phyloP scores from a whole-genome alignment of 2,329 filamentous ascomycete species.

The Arthrocladium fulminans region DNA sequence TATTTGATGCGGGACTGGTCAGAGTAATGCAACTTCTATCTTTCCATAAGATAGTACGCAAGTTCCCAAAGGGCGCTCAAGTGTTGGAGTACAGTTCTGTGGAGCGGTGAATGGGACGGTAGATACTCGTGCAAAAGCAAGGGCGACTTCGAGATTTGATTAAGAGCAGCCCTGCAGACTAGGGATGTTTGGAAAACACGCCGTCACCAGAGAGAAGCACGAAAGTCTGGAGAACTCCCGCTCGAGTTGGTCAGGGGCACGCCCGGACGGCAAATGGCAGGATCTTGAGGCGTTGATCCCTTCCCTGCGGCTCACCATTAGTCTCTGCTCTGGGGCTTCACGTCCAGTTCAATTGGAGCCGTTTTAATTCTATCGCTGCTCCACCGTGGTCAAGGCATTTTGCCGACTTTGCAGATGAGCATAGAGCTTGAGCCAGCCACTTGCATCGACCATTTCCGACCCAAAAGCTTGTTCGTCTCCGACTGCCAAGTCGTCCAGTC shows the following conservation, averaged over 20 bases:
- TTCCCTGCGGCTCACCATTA: neutral
- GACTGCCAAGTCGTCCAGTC: neutral
- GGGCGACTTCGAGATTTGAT: slow-evolving; percentile 22
- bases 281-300: neutral
- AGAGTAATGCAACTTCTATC: neutral
- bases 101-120: neutral
- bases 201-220: neutral
- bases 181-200: neutral
- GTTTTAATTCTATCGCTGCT: neutral
- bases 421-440: too few relatives aligned
- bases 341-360: neutral
- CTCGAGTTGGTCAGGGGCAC: neutral
- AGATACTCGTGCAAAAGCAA: neutral
- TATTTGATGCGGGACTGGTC: neutral
- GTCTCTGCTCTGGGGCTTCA: neutral
- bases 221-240: neutral
- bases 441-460: too few relatives aligned
- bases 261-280: too few relatives aligned
- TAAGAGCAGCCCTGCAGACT: neutral
- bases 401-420: too few relatives aligned
- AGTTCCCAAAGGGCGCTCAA: neutral
- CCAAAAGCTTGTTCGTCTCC: too few relatives aligned
- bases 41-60: neutral
- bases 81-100: neutral
- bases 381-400: neutral